Conservation (phyloP, 164 flowering plant genomes). For the Liquidambar formosana region DNA sequence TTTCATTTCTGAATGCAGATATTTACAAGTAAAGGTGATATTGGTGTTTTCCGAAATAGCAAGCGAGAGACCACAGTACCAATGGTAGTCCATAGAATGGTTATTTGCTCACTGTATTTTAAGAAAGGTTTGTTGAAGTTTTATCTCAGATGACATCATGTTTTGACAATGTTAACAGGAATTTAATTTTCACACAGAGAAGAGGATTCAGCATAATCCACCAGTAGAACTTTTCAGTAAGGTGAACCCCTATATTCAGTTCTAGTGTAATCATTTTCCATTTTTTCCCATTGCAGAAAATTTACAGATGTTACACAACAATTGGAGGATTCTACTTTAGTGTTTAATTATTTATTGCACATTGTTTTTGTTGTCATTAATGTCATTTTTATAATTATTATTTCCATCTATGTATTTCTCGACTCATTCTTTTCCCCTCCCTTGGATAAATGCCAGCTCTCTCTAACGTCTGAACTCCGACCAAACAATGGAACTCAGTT, state of each 20-base stretch:
- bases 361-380: not conserved
- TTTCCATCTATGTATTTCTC: not conserved
- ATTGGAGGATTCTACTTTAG: not conserved
- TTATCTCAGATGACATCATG: not conserved
- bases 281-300: not conserved
- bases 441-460: conserved; percentile 46
- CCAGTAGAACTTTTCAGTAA: conserved; percentile 81
- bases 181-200: conserved; percentile 65
- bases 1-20: conserved; percentile 45
- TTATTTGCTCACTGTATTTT: not conserved
- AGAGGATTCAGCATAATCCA: conserved; percentile 54
- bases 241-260: conserved; percentile 38
- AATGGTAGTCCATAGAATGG: conserved; percentile 42
- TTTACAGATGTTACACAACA: not conserved
- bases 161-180: conserved; percentile 44
- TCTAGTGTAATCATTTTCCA: not conserved
- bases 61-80: conserved; percentile 71
- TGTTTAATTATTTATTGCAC: too few relatives aligned
- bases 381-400: too few relatives aligned
- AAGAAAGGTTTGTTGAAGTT: not conserved
- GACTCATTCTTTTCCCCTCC: not conserved
- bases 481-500: conserved; percentile 39
- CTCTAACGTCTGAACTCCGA: conserved; percentile 57
- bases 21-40: conserved; percentile 81
- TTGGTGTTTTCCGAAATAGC: conserved; percentile 68